Conservation (phyloP, 2,329 filamentous ascomycete species). For the Xylaria sp. region DNA sequence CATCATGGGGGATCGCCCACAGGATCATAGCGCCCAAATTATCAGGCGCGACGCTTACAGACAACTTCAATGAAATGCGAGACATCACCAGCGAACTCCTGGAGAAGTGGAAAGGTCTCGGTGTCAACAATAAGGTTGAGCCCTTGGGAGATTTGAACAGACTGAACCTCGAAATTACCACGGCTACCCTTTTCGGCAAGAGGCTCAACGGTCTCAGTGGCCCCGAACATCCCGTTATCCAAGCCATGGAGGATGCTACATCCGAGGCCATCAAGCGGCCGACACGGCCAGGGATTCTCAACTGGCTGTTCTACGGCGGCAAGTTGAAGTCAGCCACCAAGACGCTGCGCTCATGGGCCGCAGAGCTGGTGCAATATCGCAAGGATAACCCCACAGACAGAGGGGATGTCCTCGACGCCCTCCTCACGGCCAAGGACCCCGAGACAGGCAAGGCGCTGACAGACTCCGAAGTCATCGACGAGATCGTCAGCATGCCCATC, state of each 20-base stretch:
- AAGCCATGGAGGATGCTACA: constrained; percentile 66
- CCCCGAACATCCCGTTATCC: constrained; percentile 59
- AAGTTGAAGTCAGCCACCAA: constrained; percentile 66
- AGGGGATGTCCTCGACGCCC: constrained; percentile 69
- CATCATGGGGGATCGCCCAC: constrained; percentile 62
- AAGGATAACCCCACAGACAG: constrained; percentile 63
- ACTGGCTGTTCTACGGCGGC: constrained; percentile 61
- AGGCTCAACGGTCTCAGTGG: constrained; percentile 60
- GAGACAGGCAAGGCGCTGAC: constrained; percentile 68
- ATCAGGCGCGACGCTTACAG: constrained; percentile 48
- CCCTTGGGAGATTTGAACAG: constrained; percentile 63
- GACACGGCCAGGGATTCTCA: constrained; percentile 62
- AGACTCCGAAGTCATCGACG: constrained; percentile 72
- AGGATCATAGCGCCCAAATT: constrained; percentile 63
- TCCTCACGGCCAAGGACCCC: constrained; percentile 69
- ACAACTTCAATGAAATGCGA: constrained; percentile 61
- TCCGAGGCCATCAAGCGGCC: constrained; percentile 67
- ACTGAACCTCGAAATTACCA: constrained; percentile 63
- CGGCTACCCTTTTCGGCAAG: constrained; percentile 63
- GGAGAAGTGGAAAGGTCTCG: constrained; percentile 59
- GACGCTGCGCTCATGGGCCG: constrained; percentile 65
- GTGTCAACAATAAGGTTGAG: constrained; percentile 53
- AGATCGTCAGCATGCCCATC: constrained; percentile 75
- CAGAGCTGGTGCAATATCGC: constrained; percentile 67
- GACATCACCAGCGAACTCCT: constrained; percentile 62